Evolutionary conservation across 2,329 filamentous ascomycete genomes (phyloP), one percentile per base, ranked within the genome.

Genomic region (Tolypocladium ophioglossoides): DNA sequence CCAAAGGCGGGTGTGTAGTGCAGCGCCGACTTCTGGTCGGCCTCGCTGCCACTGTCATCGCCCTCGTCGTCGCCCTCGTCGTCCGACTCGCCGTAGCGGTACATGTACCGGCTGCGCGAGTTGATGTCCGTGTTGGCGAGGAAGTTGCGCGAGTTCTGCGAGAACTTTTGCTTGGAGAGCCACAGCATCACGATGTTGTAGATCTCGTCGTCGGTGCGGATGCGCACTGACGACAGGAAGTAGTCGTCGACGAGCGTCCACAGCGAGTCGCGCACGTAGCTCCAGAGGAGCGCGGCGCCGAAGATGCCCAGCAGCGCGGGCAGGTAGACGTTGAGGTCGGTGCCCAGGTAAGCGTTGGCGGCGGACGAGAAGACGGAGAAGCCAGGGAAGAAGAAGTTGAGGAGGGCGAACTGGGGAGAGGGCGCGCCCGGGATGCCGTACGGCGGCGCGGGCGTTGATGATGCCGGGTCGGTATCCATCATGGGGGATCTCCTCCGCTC

Each of bases 101-200:
- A 78, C 20, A 80, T 61, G 54, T 70, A 74, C 72, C 75, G 81
- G 51, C 68, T 70, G 16, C 79, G 72, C 3, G 75, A 80, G 61
- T 75, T 79, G 38, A 84, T 63, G 60, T 79, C 80, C 7, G 83
- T 85, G 62, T 84, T 85, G 41, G 82, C 85, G 12, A 87, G 75
- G 58, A 87, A 85, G 47, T 77, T 76, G 16, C 82, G 80, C 0
- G 83, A 79, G 6, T 72, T 70, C 56, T 78, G 75, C 22, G 82
- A 75, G 59, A 87, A 87, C 4, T 70, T 66, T 66, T 89, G 85
- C 37, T 73, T 69, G 2, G 84, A 76, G 2, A 88, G 76, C 85
- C 85, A 89, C 30, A 75, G 76, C 83, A 88, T 87, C 41, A 88
- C 63, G 62, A 87, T 86, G 63, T 84, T 84, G 71, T 87, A 89